A percentile compares a stretch with the other conserved stretches of the same genome.
phyloP scores from a whole-genome alignment of 768 basidiomycete species.

The Hygrophoropsis aurantiaca region DNA sequence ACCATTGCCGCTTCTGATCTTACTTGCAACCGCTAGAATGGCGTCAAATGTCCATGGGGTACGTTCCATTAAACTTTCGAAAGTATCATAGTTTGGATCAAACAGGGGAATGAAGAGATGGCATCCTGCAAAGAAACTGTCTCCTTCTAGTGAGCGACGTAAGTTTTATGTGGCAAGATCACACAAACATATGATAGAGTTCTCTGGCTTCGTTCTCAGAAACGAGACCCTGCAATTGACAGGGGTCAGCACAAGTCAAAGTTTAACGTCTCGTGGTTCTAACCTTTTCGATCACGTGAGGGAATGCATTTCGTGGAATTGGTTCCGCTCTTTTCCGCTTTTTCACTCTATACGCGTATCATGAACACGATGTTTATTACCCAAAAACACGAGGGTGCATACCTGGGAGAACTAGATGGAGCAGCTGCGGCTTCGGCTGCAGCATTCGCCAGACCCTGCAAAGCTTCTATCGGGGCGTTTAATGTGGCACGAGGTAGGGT shows the following conservation, averaged over 20 bases:
- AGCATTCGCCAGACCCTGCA: conserved; percentile 92
- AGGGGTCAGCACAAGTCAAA: background rate
- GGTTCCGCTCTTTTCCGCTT: conserved; percentile 85
- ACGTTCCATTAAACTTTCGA: conserved; percentile 87
- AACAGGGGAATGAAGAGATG: conserved; percentile 96
- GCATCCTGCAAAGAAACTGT: conserved; percentile 93
- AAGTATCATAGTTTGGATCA: conserved; percentile 90
- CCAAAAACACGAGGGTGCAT: background rate
- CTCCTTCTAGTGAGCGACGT: conserved; percentile 10
- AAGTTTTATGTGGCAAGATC: conserved; percentile 30
- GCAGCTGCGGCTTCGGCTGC: conserved; percentile 91
- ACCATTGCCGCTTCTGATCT: conserved; percentile 88
- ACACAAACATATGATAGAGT: conserved; percentile 83
- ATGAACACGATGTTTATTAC: background rate
- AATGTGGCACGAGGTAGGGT: conserved; percentile 80
- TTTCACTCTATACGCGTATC: conserved; percentile 53
- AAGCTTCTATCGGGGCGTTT: conserved; percentile 91
- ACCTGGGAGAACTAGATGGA: conserved; percentile 67
- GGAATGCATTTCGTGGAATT: conserved; percentile 82
- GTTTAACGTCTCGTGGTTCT: background rate
- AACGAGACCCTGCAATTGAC: conserved; percentile 67
- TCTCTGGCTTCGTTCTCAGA: conserved; percentile 84
- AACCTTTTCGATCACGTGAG: conserved; percentile 87
- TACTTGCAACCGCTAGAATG: conserved; percentile 87
- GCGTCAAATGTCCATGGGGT: conserved; percentile 96